Evolutionary conservation across 2,329 filamentous ascomycete genomes (phyloP).

Genomic region (Neocucurbitaria cava): DNA sequence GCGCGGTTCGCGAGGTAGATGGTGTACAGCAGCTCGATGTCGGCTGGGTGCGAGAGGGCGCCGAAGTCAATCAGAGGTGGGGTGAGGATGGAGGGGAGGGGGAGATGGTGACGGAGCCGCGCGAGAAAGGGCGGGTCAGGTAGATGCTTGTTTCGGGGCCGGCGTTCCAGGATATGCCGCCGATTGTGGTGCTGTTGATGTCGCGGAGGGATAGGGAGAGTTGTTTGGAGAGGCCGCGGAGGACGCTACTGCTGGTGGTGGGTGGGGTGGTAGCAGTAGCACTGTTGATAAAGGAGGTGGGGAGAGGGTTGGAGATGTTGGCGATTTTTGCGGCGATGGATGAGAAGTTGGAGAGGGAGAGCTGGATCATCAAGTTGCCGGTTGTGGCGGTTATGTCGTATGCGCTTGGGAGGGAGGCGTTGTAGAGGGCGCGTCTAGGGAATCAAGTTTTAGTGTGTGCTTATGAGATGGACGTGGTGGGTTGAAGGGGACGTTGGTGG

Average conservation of each 20-base stretch:
- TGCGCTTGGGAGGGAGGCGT: conserved; percentile 30
- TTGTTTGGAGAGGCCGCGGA: conserved; percentile 38
- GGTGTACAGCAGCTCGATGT: conserved; percentile 39
- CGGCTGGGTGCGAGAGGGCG: conserved; percentile 36
- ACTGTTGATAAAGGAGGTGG: no score
- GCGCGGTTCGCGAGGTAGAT: conserved; percentile 42
- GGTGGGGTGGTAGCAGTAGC: no score
- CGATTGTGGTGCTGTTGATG: conserved; percentile 22
- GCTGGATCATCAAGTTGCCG: conserved; percentile 25
- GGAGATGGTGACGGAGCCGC: conserved; percentile 43
- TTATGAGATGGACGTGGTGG: no score
- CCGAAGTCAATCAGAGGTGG: conserved; percentile 39
- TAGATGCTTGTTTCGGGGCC: conserved; percentile 30
- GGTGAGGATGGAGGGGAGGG: conserved; percentile 31
- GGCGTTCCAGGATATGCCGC: conserved; percentile 34
- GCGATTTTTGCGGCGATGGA: conserved; percentile 17
- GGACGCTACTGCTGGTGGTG: no score
- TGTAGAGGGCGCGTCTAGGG: conserved; percentile 28
- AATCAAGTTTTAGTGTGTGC: no score
- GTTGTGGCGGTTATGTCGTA: conserved; percentile 32
- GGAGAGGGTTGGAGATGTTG: no score
- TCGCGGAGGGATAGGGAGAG: conserved; percentile 24
- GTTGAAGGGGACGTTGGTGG: no score
- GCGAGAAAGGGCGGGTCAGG: conserved; percentile 43
- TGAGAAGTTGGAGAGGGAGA: conserved; percentile 16